Base-by-base conservation (phyloP, 2,329 filamentous ascomycete species). In the Apiospora phragmitis region DNA sequence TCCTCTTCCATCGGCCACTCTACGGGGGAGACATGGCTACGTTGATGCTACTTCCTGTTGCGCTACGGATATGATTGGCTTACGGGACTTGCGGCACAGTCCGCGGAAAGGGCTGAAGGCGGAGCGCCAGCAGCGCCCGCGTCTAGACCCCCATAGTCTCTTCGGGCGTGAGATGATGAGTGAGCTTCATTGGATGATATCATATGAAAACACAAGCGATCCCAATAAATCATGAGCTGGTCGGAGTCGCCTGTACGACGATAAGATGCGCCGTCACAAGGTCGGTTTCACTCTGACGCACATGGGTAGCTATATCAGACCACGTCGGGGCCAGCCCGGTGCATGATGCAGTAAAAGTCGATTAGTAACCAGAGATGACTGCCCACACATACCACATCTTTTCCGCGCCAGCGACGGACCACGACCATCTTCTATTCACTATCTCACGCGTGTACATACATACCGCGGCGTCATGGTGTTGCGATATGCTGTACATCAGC, bases 91-190 rank as follows among this genome's bases (percentile, higher is more conserved):
- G 55, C 32, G 55, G 55, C 32, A 38, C 18, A n/a, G 18, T 38
- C 32, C 21, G 32, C 29, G 18, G 38, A 35, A 21, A n/a, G 55
- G 55, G 9, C 55, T 62, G 55, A 35, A 21, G 9, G 21, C 29
- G 55, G 21, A 62, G 55, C 55, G 55, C 55, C 55, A 62, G 55
- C 55, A 62, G 55, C 55, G 55, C 55, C 55, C 55, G 32, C 8
- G 29, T 62, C 32, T 41, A 38, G 55, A 12, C 18, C 55, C 16
- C 5, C 9, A 62, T n/a, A 38, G 55, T 2, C 38, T 62, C 35
- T n/a, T 62, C 21, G 35, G 32, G 21, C 21, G 55, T 38, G 55
- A 62, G 55, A 62, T 38, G 55, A 38, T 38, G 32, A 35, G 29
- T 12, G 55, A 62, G 55, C 18, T n/a, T 38, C 55, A 38, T 62